Evolutionary conservation across 2,329 filamentous ascomycete genomes (phyloP).

Genomic region (Talaromyces sp.): DNA sequence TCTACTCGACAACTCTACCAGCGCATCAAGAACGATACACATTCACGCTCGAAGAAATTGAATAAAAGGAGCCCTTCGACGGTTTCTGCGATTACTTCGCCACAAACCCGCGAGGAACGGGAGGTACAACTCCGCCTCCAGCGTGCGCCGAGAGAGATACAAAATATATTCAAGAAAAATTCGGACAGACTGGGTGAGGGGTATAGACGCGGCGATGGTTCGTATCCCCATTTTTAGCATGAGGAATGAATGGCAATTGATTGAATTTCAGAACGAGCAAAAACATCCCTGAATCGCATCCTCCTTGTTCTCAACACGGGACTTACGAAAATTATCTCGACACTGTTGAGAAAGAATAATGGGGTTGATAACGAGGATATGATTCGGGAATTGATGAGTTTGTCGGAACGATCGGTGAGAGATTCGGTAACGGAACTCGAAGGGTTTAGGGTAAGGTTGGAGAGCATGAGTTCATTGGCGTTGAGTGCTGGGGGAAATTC

Average conservation of each 20-base stretch:
- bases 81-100: not conserved
- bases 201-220: conserved; percentile 15
- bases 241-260: not conserved
- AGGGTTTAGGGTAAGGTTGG: conserved; percentile 11
- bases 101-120: not conserved
- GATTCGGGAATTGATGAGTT: conserved; percentile 5
- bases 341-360: not conserved
- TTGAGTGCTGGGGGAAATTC: not conserved
- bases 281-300: conserved; percentile 11
- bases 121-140: not conserved
- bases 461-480: conserved; percentile 7
- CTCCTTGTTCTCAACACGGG: conserved; percentile 16
- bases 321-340: conserved; percentile 13
- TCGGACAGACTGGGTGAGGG: conserved; percentile 10
- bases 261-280: not conserved
- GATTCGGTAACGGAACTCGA: conserved; percentile 9
- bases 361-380: not conserved
- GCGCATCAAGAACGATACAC: conserved; percentile 3
- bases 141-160: conserved; percentile 1
- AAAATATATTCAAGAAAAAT: conserved; percentile 3
- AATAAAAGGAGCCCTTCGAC: not conserved
- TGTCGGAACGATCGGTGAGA: conserved; percentile 13
- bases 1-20: conserved; percentile 9
- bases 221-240: not conserved
- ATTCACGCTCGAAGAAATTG: conserved; percentile 25